These are phyloP conservation scores for Ephemerocybe angulata DNA, from an alignment of 768 basidiomycete genomes.

Conservation along the genomic window DNA sequence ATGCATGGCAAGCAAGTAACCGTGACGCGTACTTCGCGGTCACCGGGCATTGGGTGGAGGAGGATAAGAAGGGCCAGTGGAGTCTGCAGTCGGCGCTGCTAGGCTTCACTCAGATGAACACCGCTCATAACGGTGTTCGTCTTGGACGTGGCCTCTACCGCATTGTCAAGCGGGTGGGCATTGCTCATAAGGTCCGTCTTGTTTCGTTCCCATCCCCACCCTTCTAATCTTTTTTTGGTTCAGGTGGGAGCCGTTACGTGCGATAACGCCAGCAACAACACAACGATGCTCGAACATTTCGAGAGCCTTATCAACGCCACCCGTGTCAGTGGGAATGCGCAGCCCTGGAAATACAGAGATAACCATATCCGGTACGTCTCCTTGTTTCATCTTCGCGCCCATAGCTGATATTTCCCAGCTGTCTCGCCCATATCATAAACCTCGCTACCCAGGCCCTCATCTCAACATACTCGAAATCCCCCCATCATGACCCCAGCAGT, in stretches of 20 bases:
- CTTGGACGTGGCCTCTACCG: slow-evolving; percentile 38
- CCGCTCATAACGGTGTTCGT: slow-evolving; percentile 31
- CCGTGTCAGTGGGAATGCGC: too few relatives aligned
- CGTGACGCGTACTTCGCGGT: slow-evolving; percentile 36
- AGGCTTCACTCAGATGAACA: slow-evolving; percentile 36
- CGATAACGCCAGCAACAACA: too few relatives aligned
- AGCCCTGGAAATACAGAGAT: too few relatives aligned
- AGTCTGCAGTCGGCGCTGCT: slow-evolving; percentile 27
- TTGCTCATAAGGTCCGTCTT: slow-evolving; percentile 26
- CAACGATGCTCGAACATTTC: slow-evolving; percentile 31
- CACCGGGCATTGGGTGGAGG: slow-evolving; percentile 37
- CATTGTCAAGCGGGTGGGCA: slow-evolving; percentile 23
- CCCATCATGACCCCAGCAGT: too few relatives aligned
- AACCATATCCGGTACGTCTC: too few relatives aligned
- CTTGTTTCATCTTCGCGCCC: too few relatives aligned
- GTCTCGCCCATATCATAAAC: too few relatives aligned
- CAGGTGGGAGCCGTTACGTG: slow-evolving; percentile 19
- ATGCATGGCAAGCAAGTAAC: slow-evolving; percentile 40
- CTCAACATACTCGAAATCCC: too few relatives aligned
- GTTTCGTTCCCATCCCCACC: slow-evolving; percentile 2
- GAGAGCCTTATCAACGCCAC: too few relatives aligned
- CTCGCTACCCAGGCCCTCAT: too few relatives aligned
- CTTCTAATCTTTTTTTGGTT: slow-evolving; percentile 26
- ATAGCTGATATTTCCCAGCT: too few relatives aligned
- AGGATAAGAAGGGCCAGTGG: slow-evolving; percentile 21